These are phyloP conservation scores for Oxytropis ochrocephala DNA, from an alignment of 306 rosid species.

Conservation along the genomic window DNA sequence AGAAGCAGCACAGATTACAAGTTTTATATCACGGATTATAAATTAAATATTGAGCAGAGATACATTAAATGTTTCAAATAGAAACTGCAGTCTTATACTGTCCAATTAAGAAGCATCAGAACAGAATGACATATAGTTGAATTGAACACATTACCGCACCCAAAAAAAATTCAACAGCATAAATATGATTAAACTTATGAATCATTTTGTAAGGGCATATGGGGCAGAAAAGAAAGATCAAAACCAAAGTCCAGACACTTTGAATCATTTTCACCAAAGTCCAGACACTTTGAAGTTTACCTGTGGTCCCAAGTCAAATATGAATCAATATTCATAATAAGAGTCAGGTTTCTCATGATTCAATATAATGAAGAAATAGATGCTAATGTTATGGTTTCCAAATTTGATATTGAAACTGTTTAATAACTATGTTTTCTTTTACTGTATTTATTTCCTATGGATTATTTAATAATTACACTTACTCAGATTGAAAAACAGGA, in stretches of 20 bases:
- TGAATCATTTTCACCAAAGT: neutral
- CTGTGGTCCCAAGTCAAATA: constrained; percentile 16
- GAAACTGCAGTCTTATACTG: neutral
- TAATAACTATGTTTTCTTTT: constrained; percentile 4
- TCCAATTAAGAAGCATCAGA: constrained; percentile 1
- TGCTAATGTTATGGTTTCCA: neutral
- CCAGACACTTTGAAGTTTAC: neutral
- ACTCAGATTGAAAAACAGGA: neutral
- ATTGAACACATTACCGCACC: neutral
- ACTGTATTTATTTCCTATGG: constrained; percentile 5
- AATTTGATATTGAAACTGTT: constrained; percentile 8
- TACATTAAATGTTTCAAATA: neutral
- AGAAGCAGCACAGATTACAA: constrained; percentile 3
- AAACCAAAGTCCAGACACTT: no score
- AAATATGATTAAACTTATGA: constrained; percentile 1
- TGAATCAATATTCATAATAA: neutral
- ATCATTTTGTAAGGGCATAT: neutral
- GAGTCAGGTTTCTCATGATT: neutral
- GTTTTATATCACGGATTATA: neutral
- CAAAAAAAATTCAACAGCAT: neutral
- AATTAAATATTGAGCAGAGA: constrained; percentile 5
- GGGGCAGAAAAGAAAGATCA: no score
- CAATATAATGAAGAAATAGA: constrained; percentile 3
- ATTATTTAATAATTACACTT: neutral
- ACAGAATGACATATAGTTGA: neutral